A percentile compares a stretch with the other conserved stretches of the same genome.
phyloP scores from a whole-genome alignment of 2,329 filamentous ascomycete species.

The Aureobasidium leucospermi region DNA sequence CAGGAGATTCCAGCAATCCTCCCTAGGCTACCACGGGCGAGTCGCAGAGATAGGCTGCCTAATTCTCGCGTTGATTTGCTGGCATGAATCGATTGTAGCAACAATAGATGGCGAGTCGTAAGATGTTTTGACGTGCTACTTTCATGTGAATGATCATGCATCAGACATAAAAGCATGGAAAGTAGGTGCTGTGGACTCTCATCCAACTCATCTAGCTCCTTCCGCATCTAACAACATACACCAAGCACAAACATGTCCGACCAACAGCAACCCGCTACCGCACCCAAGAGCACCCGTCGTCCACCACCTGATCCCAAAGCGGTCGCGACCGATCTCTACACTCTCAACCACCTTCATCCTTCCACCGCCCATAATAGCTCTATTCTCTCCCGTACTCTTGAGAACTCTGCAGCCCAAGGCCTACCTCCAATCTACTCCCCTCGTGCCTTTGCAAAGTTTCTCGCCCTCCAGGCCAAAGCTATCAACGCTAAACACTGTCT shows the following conservation, averaged over 20 bases:
- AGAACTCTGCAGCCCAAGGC: constrained; percentile 5
- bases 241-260: background rate
- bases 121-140: background rate
- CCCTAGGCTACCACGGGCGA: background rate
- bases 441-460: constrained; percentile 30
- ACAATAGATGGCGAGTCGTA: too few species aligned
- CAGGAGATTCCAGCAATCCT: background rate
- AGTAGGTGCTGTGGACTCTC: background rate
- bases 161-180: background rate
- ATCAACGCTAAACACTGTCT: constrained; percentile 30
- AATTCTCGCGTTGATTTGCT: background rate
- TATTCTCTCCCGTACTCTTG: constrained; percentile 11
- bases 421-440: constrained; percentile 31
- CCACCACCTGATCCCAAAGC: background rate
- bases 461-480: constrained; percentile 31
- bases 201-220: background rate
- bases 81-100: background rate
- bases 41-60: background rate
- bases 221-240: background rate
- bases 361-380: background rate
- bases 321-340: constrained; percentile 25
- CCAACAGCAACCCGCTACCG: background rate
- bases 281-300: background rate
- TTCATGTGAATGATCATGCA: background rate
- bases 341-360: constrained; percentile 25